Evolutionary conservation across 75 land plant species (phyloP), one percentile per base, ranked within the genome.

Genomic region (Sequoia sempervirens): DNA sequence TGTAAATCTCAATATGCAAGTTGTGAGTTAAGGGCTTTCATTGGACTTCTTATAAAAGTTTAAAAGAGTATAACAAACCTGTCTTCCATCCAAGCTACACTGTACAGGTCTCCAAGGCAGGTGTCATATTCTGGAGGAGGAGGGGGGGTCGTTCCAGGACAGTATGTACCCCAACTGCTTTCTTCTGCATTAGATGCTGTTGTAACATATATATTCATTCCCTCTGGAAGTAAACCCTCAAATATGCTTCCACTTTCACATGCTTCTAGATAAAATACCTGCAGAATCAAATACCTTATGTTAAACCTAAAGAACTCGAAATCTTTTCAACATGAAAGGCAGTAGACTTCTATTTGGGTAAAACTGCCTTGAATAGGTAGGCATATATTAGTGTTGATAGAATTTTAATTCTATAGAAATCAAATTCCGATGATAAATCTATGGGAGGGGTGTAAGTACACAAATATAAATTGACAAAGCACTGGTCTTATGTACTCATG

Each of bases 31-130:
- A 78, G 28, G 4, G 10, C 28, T 41, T 78, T 78, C 15, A n/a
- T 11, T 45, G 50, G 52, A 12, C 4, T 5, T 11, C 30, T 70
- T 30, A 70, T 12, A 32, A 70, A 32, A 70, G 4, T 30, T 32
- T 12, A 32, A 70, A n/a, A 70, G 4, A 32, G 36, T 70, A 70
- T 1, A 32, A 70, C 81, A 28, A 86, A 95, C 99, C 97, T 93
- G 86, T 97, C 99, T 81, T 97, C 99, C 97, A 97, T 91, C 98
- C 98, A 97, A 23, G 99, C 92, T 45, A 97, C 91, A 86, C 99
- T 97, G 85, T 95, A 97, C 41, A 95, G 87, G 80, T 97, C 99
- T 2, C 97, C 99, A 32, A 97, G 85, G 81, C 99, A 97, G 53
- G 99, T 97, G 80, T 89, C 83, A 84, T 86, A 97, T 81, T 94